These are phyloP conservation scores for Picochlorum sp. DNA, from an alignment of 139 green algal genomes.

Conservation along the genomic window DNA sequence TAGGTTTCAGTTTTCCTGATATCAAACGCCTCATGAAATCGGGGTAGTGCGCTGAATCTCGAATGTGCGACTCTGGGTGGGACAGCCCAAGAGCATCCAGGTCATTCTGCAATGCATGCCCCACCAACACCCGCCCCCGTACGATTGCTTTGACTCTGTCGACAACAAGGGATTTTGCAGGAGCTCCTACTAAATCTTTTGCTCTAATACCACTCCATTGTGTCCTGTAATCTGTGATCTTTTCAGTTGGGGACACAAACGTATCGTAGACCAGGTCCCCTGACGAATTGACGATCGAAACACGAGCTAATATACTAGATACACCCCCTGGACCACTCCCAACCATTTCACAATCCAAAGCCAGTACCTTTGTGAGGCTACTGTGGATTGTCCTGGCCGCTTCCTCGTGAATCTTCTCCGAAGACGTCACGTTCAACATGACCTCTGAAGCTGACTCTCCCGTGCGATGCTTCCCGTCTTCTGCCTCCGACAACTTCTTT, in stretches of 20 bases:
- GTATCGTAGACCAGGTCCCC: constrained; percentile 72
- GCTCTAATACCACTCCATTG: constrained; percentile 34
- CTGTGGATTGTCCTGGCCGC: too few relatives aligned
- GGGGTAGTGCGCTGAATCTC: constrained; percentile 64
- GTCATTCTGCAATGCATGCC: constrained; percentile 81
- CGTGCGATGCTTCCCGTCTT: too few relatives aligned
- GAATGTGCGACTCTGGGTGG: constrained; percentile 59
- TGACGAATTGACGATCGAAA: constrained; percentile 64
- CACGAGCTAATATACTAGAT: constrained; percentile 56
- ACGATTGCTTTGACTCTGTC: constrained; percentile 48
- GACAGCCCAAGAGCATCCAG: constrained; percentile 60
- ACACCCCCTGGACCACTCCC: constrained; percentile 60
- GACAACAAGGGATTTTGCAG: constrained; percentile 43
- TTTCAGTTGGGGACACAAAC: constrained; percentile 55
- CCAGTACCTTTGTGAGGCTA: constrained; percentile 43
- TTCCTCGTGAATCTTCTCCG: too few relatives aligned
- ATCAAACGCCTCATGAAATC: constrained; percentile 52
- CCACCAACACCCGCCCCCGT: constrained; percentile 66
- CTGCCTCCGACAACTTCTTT: too few relatives aligned
- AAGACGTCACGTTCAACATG: too few relatives aligned
- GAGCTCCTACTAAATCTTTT: constrained; percentile 36
- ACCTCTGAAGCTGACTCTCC: too few relatives aligned
- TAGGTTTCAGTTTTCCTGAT: constrained; percentile 24
- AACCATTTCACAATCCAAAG: constrained; percentile 97
- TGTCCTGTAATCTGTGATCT: constrained; percentile 77